These are phyloP conservation scores for Xylariaceae sp. DNA, from an alignment of 2,329 filamentous ascomycete species.

Conservation along the genomic window DNA sequence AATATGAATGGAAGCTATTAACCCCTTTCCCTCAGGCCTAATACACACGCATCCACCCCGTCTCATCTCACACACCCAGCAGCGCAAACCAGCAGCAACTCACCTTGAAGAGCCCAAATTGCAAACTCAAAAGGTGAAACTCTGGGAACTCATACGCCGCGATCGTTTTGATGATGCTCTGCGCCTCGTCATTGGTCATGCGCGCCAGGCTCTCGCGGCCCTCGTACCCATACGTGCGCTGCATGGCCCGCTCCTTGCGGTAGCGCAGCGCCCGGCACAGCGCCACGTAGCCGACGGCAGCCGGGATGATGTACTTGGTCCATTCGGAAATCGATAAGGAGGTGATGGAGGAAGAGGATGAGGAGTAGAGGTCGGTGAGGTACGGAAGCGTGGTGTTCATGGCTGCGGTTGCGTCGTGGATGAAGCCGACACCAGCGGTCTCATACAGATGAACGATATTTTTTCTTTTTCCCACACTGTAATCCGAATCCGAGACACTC, in stretches of 20 bases:
- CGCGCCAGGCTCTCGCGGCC: slow-evolving; percentile 21
- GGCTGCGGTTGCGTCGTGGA: too few relatives aligned
- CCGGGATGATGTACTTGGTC: slow-evolving; percentile 14
- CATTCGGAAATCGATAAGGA: slow-evolving; percentile 10
- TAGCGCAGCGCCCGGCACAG: slow-evolving; percentile 25
- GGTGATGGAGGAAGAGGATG: background rate
- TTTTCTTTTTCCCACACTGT: too few relatives aligned
- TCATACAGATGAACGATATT: too few relatives aligned
- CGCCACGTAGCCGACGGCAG: slow-evolving; percentile 17
- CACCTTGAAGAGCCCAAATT: slow-evolving; percentile 31
- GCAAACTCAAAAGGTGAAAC: slow-evolving; percentile 19
- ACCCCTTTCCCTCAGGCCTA: too few relatives aligned
- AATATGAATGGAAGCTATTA: too few relatives aligned
- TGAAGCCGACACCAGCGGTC: too few relatives aligned
- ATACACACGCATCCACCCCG: too few relatives aligned
- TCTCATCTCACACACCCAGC: too few relatives aligned
- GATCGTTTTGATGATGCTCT: slow-evolving; percentile 24
- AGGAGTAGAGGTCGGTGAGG: slow-evolving; percentile 3
- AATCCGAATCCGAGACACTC: too few relatives aligned
- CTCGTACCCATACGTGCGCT: slow-evolving; percentile 19
- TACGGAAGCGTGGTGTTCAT: slow-evolving; percentile 6
- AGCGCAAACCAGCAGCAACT: background rate
- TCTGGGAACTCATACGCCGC: slow-evolving; percentile 22
- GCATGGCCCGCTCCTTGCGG: slow-evolving; percentile 22
- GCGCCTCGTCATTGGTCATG: slow-evolving; percentile 28